Conservation (phyloP, 371 early-diverging fungal species). For the Mortierella polycephala region DNA sequence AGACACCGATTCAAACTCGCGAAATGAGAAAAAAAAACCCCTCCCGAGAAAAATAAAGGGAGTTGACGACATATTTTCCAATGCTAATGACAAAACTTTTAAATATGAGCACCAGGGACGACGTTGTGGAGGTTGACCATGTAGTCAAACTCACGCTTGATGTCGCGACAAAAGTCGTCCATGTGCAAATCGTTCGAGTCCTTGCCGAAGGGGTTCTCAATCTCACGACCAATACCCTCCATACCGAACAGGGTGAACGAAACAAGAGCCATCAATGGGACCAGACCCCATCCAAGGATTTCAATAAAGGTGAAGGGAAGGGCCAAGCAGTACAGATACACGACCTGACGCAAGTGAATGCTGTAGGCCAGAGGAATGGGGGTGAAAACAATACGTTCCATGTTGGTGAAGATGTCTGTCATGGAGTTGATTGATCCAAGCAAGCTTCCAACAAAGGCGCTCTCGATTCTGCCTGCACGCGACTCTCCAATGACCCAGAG, state of each 20-base stretch:
- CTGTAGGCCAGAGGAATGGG: constrained; percentile 85
- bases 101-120: constrained; percentile 35
- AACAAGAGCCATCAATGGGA: constrained; percentile 67
- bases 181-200: constrained; percentile 71
- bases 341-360: constrained; percentile 78
- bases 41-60: not conserved
- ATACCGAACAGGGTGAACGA: constrained; percentile 81
- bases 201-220: constrained; percentile 81
- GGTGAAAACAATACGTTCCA: constrained; percentile 78
- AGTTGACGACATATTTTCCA: too few species aligned
- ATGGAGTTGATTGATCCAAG: constrained; percentile 44
- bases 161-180: constrained; percentile 51
- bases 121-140: constrained; percentile 41
- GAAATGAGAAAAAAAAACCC: too few species aligned
- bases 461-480: constrained; percentile 38
- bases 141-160: constrained; percentile 52
- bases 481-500: constrained; percentile 48
- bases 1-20: too few species aligned
- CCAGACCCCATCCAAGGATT: constrained; percentile 42
- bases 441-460: constrained; percentile 34
- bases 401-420: constrained; percentile 53
- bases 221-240: constrained; percentile 72
- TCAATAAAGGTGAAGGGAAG: constrained; percentile 72
- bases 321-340: constrained; percentile 69
- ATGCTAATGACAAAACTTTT: constrained; percentile 8